phyloP scores from a whole-genome alignment of 1,284 basidiomycete species.

The Irpex rosettiformis region DNA sequence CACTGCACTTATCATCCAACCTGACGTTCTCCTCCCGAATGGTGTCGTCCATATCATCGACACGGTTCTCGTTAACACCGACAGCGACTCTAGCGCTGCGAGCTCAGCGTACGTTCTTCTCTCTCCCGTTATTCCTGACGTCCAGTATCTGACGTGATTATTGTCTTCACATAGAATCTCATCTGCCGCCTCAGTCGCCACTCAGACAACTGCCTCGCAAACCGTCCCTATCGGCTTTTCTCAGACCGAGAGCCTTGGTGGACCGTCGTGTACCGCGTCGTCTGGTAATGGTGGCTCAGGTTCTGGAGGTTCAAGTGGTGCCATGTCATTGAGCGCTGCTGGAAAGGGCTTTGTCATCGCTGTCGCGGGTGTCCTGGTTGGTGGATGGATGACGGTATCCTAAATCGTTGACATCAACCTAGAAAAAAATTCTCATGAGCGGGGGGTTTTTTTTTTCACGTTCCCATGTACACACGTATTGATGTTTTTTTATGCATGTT shows the following conservation, averaged over 20 bases:
- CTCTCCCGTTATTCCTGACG: neutral
- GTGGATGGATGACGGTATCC: constrained; percentile 3
- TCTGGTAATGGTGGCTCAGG: neutral
- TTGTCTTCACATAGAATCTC: constrained; percentile 12
- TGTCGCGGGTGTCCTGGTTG: neutral
- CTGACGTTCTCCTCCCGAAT: constrained; percentile 66
- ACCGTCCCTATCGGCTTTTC: constrained; percentile 22
- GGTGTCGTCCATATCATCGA: constrained; percentile 76
- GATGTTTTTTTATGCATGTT: too few species aligned
- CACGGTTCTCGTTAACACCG: constrained; percentile 54
- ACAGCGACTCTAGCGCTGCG: constrained; percentile 47
- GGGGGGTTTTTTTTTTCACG: too few species aligned
- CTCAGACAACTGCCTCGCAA: constrained; percentile 15
- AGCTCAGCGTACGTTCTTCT: constrained; percentile 55
- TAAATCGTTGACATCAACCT: too few species aligned
- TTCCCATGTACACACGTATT: too few species aligned
- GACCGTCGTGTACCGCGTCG: neutral
- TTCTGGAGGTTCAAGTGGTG: neutral
- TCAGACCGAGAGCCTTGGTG: constrained; percentile 12
- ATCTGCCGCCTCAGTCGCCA: constrained; percentile 24
- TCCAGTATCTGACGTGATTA: neutral
- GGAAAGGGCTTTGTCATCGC: constrained; percentile 1
- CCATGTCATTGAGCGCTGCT: neutral
- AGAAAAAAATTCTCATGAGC: too few species aligned
- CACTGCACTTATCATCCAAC: constrained; percentile 54